Evolutionary conservation across 2,329 filamentous ascomycete genomes (phyloP).

Genomic region (Colletotrichum magnum): DNA sequence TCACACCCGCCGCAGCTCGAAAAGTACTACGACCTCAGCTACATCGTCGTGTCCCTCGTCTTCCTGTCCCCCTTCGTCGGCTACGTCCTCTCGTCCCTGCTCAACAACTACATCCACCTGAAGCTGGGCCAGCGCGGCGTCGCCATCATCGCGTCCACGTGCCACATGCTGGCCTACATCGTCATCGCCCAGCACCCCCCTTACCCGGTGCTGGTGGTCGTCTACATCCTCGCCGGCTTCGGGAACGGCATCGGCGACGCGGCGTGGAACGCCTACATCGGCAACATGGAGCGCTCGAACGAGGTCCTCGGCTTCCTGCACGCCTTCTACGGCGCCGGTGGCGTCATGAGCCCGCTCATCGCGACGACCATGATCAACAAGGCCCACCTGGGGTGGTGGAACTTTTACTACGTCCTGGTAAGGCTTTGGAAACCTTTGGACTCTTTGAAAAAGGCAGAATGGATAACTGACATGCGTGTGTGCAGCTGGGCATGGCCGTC

Average conservation of each 20-base stretch:
- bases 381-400: constrained; percentile 74
- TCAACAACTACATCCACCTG: constrained; percentile 67
- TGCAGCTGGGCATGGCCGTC: constrained; percentile 65
- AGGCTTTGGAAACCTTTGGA: constrained; percentile 41
- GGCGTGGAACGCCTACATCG: constrained; percentile 70
- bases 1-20: constrained; percentile 39
- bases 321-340: constrained; percentile 77
- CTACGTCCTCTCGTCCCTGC: constrained; percentile 72
- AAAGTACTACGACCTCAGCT: constrained; percentile 72
- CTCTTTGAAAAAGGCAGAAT: neutral
- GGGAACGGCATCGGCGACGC: constrained; percentile 77
- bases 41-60: constrained; percentile 74
- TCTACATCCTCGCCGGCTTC: constrained; percentile 77
- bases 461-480: neutral
- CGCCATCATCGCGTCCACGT: constrained; percentile 70
- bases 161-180: constrained; percentile 75
- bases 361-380: constrained; percentile 80
- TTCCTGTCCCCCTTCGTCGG: constrained; percentile 77
- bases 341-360: constrained; percentile 77
- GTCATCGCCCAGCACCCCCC: constrained; percentile 76
- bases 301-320: constrained; percentile 79
- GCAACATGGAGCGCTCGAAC: constrained; percentile 78
- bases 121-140: constrained; percentile 68
- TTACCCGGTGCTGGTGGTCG: constrained; percentile 75
- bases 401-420: constrained; percentile 83